phyloP scores from a whole-genome alignment of 2,329 filamentous ascomycete species.

The Penicillium sp. region DNA sequence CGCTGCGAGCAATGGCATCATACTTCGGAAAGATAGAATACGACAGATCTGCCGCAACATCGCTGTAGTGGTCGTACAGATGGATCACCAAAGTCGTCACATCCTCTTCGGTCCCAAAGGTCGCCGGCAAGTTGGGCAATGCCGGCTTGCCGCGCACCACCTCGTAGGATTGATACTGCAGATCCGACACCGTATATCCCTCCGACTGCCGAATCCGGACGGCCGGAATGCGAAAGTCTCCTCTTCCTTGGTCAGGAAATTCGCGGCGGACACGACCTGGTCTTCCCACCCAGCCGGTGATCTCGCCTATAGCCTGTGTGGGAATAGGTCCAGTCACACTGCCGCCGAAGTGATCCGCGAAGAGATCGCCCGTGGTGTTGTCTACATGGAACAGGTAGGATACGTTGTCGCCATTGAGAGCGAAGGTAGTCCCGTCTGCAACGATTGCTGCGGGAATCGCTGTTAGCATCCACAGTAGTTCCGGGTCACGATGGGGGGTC shows the following conservation, averaged over 20 bases:
- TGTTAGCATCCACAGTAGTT: too few species aligned
- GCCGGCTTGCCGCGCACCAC: constrained; percentile 56
- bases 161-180: constrained; percentile 59
- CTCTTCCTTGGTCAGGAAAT: constrained; percentile 62
- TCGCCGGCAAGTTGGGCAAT: constrained; percentile 57
- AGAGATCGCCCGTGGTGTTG: constrained; percentile 53
- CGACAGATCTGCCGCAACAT: constrained; percentile 56
- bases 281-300: constrained; percentile 55
- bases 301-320: constrained; percentile 33
- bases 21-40: constrained; percentile 64
- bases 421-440: constrained; percentile 56
- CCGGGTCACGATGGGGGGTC: too few species aligned
- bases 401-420: constrained; percentile 55
- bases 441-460: constrained; percentile 45
- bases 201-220: constrained; percentile 59
- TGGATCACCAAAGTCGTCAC: constrained; percentile 59
- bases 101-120: constrained; percentile 55
- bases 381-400: constrained; percentile 66
- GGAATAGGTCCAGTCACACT: constrained; percentile 53
- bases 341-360: constrained; percentile 62
- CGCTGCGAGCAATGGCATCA: constrained; percentile 61
- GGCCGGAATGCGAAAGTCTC: constrained; percentile 62
- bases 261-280: constrained; percentile 57
- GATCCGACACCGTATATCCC: constrained; percentile 58
- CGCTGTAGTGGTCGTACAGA: constrained; percentile 58